Evolutionary conservation across 768 basidiomycete genomes (phyloP).

Genomic region (Amanita thiersii): DNA sequence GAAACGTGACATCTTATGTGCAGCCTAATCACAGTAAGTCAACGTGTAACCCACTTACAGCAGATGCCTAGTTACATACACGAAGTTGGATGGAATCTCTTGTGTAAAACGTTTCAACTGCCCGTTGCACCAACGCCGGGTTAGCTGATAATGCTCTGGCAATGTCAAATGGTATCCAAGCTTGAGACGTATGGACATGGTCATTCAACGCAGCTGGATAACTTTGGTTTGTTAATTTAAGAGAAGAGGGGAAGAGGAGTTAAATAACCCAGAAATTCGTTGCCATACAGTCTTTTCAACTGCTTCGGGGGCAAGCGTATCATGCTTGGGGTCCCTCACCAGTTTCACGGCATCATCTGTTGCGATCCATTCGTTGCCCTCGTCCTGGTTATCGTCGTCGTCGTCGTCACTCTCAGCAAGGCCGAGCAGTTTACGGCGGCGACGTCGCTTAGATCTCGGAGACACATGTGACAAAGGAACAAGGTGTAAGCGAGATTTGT

Average conservation of each 20-base stretch:
- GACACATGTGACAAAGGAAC: constrained; percentile 76
- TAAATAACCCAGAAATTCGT: constrained; percentile 54
- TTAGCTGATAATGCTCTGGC: constrained; percentile 59
- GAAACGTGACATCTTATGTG: constrained; percentile 86
- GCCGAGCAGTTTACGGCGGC: constrained; percentile 35
- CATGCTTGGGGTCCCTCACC: constrained; percentile 41
- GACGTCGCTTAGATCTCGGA: constrained; percentile 46
- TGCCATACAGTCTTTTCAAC: constrained; percentile 66
- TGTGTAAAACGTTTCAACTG: constrained; percentile 91
- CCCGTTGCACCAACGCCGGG: constrained; percentile 73
- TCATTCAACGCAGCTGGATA: constrained; percentile 61
- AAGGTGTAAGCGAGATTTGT: constrained; percentile 75
- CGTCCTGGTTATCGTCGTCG: constrained; percentile 27
- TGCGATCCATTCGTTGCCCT: constrained; percentile 44
- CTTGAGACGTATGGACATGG: constrained; percentile 73
- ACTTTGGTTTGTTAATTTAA: constrained; percentile 23
- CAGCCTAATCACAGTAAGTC: constrained; percentile 42
- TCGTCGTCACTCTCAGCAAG: constrained; percentile 44
- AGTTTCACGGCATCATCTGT: constrained; percentile 55
- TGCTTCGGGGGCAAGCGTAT: constrained; percentile 51
- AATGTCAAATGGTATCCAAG: constrained; percentile 73
- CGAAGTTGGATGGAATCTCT: constrained; percentile 86
- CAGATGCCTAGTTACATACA: constrained; percentile 34
- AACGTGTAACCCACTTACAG: background rate
- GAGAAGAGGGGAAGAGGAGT: background rate